These are phyloP conservation scores for Actinomortierella ambigua DNA, from an alignment of 371 early-diverging fungal species.

Conservation along the genomic window DNA sequence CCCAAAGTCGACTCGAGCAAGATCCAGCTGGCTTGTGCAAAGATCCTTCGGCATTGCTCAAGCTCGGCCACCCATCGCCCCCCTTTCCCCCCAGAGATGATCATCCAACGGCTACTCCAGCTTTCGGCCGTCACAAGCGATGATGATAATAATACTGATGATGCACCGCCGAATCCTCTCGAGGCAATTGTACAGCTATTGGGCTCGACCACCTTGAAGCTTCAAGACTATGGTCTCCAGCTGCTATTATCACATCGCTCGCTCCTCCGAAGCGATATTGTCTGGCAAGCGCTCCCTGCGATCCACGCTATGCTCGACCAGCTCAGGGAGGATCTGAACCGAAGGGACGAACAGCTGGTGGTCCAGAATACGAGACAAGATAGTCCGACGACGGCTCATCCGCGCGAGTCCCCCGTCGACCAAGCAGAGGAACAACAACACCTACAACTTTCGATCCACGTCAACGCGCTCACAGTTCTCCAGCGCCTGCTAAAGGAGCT, in stretches of 20 bases:
- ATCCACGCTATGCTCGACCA: constrained; percentile 11
- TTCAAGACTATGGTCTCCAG: constrained; percentile 32
- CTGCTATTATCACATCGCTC: constrained; percentile 19
- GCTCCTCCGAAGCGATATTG: constrained; percentile 8
- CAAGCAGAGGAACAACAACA: too few relatives aligned
- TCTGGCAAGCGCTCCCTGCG: constrained; percentile 12
- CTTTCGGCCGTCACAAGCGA: not conserved
- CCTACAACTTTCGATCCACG: too few relatives aligned
- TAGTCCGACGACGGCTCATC: too few relatives aligned
- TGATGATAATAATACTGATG: too few relatives aligned
- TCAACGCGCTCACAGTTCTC: constrained; percentile 16
- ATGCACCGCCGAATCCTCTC: too few relatives aligned
- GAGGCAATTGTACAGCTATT: constrained; percentile 3
- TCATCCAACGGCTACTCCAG: constrained; percentile 11
- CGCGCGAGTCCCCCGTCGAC: too few relatives aligned
- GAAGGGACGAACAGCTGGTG: too few relatives aligned
- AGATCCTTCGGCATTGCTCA: constrained; percentile 24
- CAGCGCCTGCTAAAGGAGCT: constrained; percentile 16
- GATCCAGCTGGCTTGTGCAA: constrained; percentile 26
- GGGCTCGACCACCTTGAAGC: constrained; percentile 17
- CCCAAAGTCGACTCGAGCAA: constrained; percentile 17
- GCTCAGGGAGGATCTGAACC: constrained; percentile 5
- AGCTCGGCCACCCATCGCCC: constrained; percentile 4
- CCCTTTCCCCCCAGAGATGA: constrained; percentile 8
- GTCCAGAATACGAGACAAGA: too few relatives aligned